A percentile compares a stretch with the other conserved stretches of the same genome.
Conservation (phyloP, 2,329 filamentous ascomycete species). For the Cercospora sp. region DNA sequence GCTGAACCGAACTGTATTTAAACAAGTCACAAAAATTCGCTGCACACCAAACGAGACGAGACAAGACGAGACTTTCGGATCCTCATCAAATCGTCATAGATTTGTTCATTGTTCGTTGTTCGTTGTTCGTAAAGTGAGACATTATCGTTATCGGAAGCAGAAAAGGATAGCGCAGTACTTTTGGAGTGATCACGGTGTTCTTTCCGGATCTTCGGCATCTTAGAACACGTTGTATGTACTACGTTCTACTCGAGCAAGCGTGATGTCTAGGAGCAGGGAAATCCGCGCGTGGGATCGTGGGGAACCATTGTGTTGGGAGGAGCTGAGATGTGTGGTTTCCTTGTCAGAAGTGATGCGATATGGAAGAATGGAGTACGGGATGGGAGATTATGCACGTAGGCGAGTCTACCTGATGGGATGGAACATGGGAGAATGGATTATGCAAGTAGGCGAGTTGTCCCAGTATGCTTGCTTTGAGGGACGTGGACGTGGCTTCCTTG, state of each 20-base stretch:
- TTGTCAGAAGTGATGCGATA: background rate
- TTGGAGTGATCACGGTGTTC: background rate
- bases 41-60: background rate
- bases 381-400: too few relatives aligned
- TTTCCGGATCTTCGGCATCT: background rate
- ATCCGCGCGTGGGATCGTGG: background rate
- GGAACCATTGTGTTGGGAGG: background rate
- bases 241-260: background rate
- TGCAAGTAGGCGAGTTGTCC: too few relatives aligned
- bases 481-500: too few relatives aligned
- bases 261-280: background rate
- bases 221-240: background rate
- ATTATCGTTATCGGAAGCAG: background rate
- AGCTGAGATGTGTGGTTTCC: background rate
- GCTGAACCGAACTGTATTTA: too few relatives aligned
- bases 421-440: too few relatives aligned
- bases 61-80: background rate
- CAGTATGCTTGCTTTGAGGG: too few relatives aligned
- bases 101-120: too few relatives aligned
- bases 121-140: background rate
- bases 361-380: background rate
- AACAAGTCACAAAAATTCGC: background rate
- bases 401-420: too few relatives aligned
- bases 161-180: background rate
- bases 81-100: background rate